phyloP scores from a whole-genome alignment of 2,329 filamentous ascomycete species.

The Westerdykella ornata region DNA sequence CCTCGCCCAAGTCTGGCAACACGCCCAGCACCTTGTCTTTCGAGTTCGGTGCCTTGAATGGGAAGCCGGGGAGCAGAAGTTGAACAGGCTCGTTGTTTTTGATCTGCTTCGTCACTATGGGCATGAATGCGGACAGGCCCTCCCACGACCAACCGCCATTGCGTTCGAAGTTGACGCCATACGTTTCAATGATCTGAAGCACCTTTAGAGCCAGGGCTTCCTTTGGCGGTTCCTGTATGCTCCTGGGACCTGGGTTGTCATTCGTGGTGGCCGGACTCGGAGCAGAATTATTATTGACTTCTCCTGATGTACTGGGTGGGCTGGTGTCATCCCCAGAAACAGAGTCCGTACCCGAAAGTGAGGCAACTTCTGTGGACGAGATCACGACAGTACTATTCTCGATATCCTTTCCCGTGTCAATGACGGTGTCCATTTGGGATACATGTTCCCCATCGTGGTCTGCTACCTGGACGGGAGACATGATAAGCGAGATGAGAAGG shows the following conservation, averaged over 20 bases:
- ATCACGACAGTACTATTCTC: background rate
- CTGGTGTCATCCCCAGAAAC: background rate
- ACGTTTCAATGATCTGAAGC: constrained; percentile 17
- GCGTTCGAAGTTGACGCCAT: constrained; percentile 21
- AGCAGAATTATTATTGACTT: too few species aligned
- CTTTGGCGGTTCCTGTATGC: background rate
- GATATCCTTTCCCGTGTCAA: background rate
- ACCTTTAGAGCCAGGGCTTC: constrained; percentile 9
- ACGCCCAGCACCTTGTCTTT: constrained; percentile 49
- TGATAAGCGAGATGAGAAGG: too few species aligned
- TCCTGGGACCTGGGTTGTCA: too few species aligned
- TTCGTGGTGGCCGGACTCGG: too few species aligned
- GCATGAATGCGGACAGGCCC: constrained; percentile 19
- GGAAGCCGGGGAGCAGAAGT: constrained; percentile 50
- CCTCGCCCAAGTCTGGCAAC: constrained; percentile 41
- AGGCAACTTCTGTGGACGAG: background rate
- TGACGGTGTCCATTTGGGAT: too few species aligned
- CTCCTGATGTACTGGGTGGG: too few species aligned
- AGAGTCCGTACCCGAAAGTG: background rate
- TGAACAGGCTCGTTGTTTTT: constrained; percentile 13
- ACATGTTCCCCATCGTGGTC: too few species aligned
- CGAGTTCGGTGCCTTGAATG: constrained; percentile 57
- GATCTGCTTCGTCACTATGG: constrained; percentile 11
- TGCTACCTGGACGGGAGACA: too few species aligned
- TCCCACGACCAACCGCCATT: constrained; percentile 13